A percentile compares a stretch with the other conserved stretches of the same genome.
These are phyloP conservation scores for Passiflora organensis DNA, from an alignment of 345 rosid genomes.

Conservation along the genomic window DNA sequence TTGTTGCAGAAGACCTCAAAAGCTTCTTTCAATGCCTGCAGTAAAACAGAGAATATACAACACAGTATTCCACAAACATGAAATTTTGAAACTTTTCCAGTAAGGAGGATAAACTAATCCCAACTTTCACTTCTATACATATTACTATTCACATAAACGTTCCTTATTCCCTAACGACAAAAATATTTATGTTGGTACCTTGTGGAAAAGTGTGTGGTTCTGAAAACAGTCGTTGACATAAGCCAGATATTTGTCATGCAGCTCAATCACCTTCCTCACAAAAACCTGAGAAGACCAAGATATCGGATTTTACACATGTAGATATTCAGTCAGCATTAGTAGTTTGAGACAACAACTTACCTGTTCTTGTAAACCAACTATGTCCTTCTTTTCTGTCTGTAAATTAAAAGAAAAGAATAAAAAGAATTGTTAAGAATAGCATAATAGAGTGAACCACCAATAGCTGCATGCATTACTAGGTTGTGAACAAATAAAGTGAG, in stretches of 20 bases:
- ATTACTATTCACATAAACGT: too few relatives aligned
- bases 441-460: neutral
- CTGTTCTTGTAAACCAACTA: constrained; percentile 27
- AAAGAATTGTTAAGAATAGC: constrained; percentile 5
- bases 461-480: neutral
- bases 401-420: neutral
- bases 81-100: too few relatives aligned
- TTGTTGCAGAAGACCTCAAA: constrained; percentile 37
- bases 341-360: neutral
- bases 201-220: constrained; percentile 33
- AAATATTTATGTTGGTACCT: constrained; percentile 14
- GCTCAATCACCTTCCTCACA: constrained; percentile 34
- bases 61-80: neutral
- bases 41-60: neutral
- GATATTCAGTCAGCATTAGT: too few relatives aligned
- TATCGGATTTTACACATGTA: constrained; percentile 3
- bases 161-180: too few relatives aligned
- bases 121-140: too few relatives aligned
- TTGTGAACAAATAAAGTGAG: neutral
- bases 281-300: constrained; percentile 23
- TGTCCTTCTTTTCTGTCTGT: constrained; percentile 24
- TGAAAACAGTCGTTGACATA: constrained; percentile 32
- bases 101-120: too few relatives aligned
- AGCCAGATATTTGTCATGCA: constrained; percentile 35
- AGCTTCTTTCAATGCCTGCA: constrained; percentile 34